Percentiles rank a stretch among this genome's conserved stretches.
Conservation (phyloP, 441 rosid genomes). For the Raphanus hybrid region DNA sequence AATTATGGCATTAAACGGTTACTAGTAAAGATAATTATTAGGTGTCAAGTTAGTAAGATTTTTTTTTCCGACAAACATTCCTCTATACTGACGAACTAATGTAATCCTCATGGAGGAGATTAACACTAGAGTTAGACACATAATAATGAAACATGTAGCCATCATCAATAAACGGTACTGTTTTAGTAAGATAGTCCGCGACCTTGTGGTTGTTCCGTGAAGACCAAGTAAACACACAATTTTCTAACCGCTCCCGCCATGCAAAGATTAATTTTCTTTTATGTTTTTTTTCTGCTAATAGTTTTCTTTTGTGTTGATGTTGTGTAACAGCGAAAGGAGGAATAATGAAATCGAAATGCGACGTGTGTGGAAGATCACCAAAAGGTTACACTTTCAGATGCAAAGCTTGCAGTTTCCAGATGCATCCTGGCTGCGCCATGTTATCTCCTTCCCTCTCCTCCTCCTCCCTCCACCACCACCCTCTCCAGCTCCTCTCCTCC, state of each 20-base stretch:
- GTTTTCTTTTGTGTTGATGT: background rate
- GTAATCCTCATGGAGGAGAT: too few relatives aligned
- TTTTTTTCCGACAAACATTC: too few relatives aligned
- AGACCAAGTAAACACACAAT: too few relatives aligned
- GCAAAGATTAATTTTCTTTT: background rate
- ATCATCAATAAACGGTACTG: too few relatives aligned
- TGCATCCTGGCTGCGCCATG: conserved; percentile 95
- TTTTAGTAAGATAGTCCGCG: too few relatives aligned
- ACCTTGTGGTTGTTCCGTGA: too few relatives aligned
- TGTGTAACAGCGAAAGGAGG: conserved; percentile 61
- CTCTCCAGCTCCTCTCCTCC: conserved; percentile 54
- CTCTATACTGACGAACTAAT: too few relatives aligned
- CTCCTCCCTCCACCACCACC: conserved; percentile 66
- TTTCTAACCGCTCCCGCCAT: too few relatives aligned
- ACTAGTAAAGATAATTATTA: background rate
- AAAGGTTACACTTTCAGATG: conserved; percentile 79
- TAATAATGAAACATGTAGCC: too few relatives aligned
- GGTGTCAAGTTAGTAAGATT: background rate
- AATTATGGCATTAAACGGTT: background rate
- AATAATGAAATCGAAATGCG: conserved; percentile 72
- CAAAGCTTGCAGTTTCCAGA: conserved; percentile 72
- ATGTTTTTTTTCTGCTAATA: background rate
- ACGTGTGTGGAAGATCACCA: conserved; percentile 68
- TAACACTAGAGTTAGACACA: too few relatives aligned
- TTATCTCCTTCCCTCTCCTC: conserved; percentile 61